These are phyloP conservation scores for Diplodia corticola DNA, from an alignment of 2,329 filamentous ascomycete genomes.

Conservation along the genomic window DNA sequence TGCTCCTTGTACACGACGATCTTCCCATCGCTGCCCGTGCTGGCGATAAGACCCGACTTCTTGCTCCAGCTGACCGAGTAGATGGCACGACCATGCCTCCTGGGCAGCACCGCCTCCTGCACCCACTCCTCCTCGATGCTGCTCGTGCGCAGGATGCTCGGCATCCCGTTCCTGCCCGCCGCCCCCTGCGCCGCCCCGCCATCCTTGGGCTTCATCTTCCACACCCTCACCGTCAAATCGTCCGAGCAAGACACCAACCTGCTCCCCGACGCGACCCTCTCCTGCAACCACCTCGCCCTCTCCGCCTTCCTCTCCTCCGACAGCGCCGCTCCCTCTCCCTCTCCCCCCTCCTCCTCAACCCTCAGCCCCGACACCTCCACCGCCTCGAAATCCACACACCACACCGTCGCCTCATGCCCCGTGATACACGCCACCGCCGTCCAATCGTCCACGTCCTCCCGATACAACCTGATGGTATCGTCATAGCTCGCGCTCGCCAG, in stretches of 20 bases:
- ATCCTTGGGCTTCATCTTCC: constrained; percentile 65
- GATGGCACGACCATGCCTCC: constrained; percentile 74
- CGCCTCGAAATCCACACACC: constrained; percentile 73
- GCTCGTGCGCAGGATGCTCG: constrained; percentile 81
- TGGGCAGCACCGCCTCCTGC: constrained; percentile 73
- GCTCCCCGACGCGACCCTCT: constrained; percentile 47
- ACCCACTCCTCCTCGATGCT: constrained; percentile 79
- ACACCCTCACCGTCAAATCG: constrained; percentile 76
- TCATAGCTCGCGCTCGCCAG: constrained; percentile 94
- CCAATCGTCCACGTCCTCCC: constrained; percentile 93
- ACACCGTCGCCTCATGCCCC: constrained; percentile 84
- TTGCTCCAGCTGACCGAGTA: constrained; percentile 86
- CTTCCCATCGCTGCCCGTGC: constrained; percentile 81
- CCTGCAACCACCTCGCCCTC: constrained; percentile 38
- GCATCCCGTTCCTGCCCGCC: constrained; percentile 62
- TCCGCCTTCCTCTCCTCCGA: constrained; percentile 34
- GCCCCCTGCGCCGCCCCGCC: constrained; percentile 41
- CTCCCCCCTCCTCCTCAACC: constrained; percentile 28
- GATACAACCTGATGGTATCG: constrained; percentile 84
- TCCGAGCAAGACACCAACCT: constrained; percentile 82
- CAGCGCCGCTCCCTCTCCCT: constrained; percentile 26
- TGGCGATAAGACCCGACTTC: constrained; percentile 75
- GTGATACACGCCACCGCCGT: constrained; percentile 79
- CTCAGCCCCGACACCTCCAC: constrained; percentile 35
- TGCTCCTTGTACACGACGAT: constrained; percentile 76